A percentile compares a stretch with the other conserved stretches of the same genome.
phyloP scores from a whole-genome alignment of 768 basidiomycete genomes.

The Mycena leptocephala region DNA sequence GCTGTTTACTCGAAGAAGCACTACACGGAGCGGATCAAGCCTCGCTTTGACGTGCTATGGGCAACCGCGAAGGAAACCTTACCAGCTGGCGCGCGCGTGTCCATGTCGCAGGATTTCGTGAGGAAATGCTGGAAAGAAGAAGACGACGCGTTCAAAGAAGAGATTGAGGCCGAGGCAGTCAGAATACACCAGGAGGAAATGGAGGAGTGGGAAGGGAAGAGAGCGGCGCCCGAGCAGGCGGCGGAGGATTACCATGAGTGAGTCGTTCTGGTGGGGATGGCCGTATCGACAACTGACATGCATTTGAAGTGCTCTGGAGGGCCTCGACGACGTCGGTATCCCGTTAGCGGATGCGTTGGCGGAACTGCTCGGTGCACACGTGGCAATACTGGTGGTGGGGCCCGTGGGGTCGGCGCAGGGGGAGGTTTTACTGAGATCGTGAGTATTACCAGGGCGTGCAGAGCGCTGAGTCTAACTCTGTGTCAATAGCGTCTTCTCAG shows the following conservation, averaged over 20 bases:
- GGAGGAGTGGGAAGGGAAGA: background rate
- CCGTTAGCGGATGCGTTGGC: background rate
- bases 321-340: background rate
- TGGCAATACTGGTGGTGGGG: background rate
- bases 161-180: background rate
- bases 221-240: background rate
- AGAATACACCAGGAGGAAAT: background rate
- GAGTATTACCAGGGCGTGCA: background rate
- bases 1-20: constrained; percentile 11
- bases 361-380: background rate
- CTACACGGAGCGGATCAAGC: constrained; percentile 16
- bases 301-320: background rate
- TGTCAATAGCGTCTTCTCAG: constrained; percentile 5
- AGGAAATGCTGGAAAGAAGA: background rate
- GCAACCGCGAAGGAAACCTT: background rate
- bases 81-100: background rate
- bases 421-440: background rate
- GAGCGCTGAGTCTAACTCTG: too few species aligned
- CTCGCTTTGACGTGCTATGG: constrained; percentile 19
- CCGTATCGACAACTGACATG: background rate
- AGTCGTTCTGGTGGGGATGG: background rate
- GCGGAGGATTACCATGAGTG: constrained; percentile 21
- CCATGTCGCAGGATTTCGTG: constrained; percentile 8
- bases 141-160: background rate
- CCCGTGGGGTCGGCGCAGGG: background rate